Percentiles rank a stretch among this genome's conserved stretches.
Conservation (phyloP, 164 flowering plant genomes). For the Umbellularia californica region DNA sequence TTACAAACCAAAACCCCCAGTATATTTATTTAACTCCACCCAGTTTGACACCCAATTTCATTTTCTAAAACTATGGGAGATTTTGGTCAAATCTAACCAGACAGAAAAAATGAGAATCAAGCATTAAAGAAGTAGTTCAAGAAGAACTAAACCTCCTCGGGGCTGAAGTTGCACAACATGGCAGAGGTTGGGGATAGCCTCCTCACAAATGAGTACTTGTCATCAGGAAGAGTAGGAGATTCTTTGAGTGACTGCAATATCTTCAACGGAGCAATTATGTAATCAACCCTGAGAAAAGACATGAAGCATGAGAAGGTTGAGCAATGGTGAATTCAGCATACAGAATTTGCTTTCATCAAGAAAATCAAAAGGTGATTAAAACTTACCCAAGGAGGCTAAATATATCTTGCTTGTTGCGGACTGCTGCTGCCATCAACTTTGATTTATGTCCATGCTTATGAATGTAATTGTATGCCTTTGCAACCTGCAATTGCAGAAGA, state of each 20-base stretch:
- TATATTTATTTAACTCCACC: too few relatives aligned
- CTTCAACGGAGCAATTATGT: conserved; percentile 88
- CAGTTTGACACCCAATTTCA: neutral
- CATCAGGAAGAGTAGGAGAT: conserved; percentile 64
- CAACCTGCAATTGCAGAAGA: conserved; percentile 42
- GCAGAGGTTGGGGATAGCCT: conserved; percentile 75
- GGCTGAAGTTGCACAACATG: conserved; percentile 48
- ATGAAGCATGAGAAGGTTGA: conserved; percentile 2
- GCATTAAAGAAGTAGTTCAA: neutral
- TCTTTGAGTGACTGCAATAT: conserved; percentile 89
- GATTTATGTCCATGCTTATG: conserved; percentile 92
- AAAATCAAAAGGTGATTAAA: conserved; percentile 1
- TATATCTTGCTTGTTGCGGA: conserved; percentile 95
- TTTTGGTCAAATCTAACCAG: neutral
- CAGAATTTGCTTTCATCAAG: neutral
- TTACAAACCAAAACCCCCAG: too few relatives aligned
- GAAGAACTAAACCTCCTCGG: conserved; percentile 64
- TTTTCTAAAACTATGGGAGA: neutral
- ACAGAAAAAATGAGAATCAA: too few relatives aligned
- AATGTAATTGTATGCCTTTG: conserved; percentile 88
- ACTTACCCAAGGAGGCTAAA: conserved; percentile 85
- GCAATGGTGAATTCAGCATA: neutral
- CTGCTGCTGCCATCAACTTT: conserved; percentile 97
- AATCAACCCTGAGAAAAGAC: conserved; percentile 70
- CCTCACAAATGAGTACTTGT: conserved; percentile 76